These are phyloP conservation scores for Kodamaea nitidulidarum DNA, from an alignment of 805 yeast species.

Conservation along the genomic window DNA sequence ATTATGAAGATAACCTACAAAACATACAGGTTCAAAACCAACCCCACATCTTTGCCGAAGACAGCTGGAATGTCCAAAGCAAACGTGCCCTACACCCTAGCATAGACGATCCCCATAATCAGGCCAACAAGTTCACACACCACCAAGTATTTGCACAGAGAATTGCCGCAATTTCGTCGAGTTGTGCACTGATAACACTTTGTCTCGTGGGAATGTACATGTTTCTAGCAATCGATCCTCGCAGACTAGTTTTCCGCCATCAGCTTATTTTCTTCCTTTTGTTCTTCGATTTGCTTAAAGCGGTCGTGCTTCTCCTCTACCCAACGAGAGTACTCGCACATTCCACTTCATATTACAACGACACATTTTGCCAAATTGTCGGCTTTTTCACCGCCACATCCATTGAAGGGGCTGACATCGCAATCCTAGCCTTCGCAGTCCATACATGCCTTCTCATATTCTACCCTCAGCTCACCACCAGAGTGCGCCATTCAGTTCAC, in stretches of 20 bases:
- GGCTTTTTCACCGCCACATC: conserved; percentile 81
- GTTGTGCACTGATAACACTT: conserved; percentile 34
- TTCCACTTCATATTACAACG: conserved; percentile 41
- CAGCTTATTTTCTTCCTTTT: conserved; percentile 64
- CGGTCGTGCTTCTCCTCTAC: conserved; percentile 60
- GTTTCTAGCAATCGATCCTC: conserved; percentile 59
- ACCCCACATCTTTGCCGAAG: not conserved
- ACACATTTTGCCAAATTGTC: conserved; percentile 54
- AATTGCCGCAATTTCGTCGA: conserved; percentile 35
- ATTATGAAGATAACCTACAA: no score
- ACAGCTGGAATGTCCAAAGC: not conserved
- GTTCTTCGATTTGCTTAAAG: conserved; percentile 73
- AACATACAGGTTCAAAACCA: not conserved
- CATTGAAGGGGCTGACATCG: conserved; percentile 83
- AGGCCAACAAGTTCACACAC: conserved; percentile 19
- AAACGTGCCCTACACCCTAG: conserved; percentile 1
- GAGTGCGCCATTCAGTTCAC: conserved; percentile 35
- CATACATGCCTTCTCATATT: conserved; percentile 77
- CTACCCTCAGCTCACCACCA: conserved; percentile 47
- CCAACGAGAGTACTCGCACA: conserved; percentile 55
- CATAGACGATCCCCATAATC: conserved; percentile 1
- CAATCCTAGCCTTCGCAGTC: conserved; percentile 75
- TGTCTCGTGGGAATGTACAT: conserved; percentile 62
- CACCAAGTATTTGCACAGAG: conserved; percentile 30
- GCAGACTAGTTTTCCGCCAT: conserved; percentile 62